These are phyloP conservation scores for Mucor saturninus DNA, from an alignment of 371 early-diverging fungal genomes.

Conservation along the genomic window DNA sequence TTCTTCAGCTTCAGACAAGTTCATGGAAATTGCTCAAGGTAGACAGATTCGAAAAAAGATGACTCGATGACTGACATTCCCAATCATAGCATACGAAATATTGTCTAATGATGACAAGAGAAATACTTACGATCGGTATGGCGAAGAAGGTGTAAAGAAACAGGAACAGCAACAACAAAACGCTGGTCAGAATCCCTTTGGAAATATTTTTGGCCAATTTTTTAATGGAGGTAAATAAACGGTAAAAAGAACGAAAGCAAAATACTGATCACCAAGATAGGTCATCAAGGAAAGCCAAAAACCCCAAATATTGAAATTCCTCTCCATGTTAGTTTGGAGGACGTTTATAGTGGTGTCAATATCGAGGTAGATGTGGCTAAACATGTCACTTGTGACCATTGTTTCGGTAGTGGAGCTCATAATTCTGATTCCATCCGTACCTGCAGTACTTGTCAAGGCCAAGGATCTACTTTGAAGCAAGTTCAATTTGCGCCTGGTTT, in stretches of 20 bases:
- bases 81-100: constrained; percentile 69
- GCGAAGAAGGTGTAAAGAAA: constrained; percentile 82
- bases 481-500: constrained; percentile 96
- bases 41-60: not conserved
- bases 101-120: constrained; percentile 77
- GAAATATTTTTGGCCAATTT: constrained; percentile 36
- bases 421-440: constrained; percentile 68
- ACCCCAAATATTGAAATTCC: constrained; percentile 78
- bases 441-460: constrained; percentile 83
- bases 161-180: constrained; percentile 52
- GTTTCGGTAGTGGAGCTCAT: constrained; percentile 84
- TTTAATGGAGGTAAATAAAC: constrained; percentile 68
- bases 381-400: constrained; percentile 79
- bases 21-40: constrained; percentile 84
- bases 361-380: constrained; percentile 89
- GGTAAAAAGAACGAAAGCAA: constrained; percentile 9
- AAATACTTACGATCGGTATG: constrained; percentile 83
- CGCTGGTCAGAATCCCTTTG: constrained; percentile 74
- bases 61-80: no score
- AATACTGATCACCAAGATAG: constrained; percentile 11
- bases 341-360: constrained; percentile 91
- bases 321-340: constrained; percentile 90
- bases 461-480: constrained; percentile 82
- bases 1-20: constrained; percentile 73
- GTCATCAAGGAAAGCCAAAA: constrained; percentile 58